Percentiles rank a stretch among this genome's conserved stretches.
These are phyloP conservation scores for Globisporangium heterothallicum DNA, from an alignment of 352 stramenopile species.

Conservation along the genomic window DNA sequence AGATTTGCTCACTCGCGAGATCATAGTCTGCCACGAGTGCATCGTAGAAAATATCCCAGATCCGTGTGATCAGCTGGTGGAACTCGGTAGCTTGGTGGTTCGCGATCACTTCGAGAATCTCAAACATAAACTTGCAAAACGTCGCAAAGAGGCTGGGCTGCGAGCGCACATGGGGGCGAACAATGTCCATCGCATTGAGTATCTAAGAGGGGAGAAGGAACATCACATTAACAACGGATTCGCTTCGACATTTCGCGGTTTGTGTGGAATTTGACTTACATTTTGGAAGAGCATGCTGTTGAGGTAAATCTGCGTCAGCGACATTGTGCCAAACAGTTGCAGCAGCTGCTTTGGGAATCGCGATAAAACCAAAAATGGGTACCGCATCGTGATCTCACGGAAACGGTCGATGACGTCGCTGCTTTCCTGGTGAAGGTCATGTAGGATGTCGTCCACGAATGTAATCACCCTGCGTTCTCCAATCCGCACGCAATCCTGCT, in stretches of 20 bases:
- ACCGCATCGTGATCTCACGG: conserved; percentile 44
- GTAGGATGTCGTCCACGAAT: conserved; percentile 46
- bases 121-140: conserved; percentile 56
- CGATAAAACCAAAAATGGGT: conserved; percentile 50
- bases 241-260: too few relatives aligned
- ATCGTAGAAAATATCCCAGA: conserved; percentile 49
- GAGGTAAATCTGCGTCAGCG: conserved; percentile 65
- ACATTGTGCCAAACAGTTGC: conserved; percentile 51
- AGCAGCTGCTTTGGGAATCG: conserved; percentile 42
- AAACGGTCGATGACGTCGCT: conserved; percentile 54
- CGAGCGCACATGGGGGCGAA: conserved; percentile 30
- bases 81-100: conserved; percentile 66
- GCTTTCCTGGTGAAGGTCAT: conserved; percentile 33
- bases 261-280: conserved; percentile 29
- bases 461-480: conserved; percentile 19
- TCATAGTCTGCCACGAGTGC: conserved; percentile 33
- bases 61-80: conserved; percentile 42
- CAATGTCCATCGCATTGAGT: conserved; percentile 55
- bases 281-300: conserved; percentile 56
- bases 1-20: conserved; percentile 26
- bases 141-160: conserved; percentile 24
- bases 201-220: conserved; percentile 29
- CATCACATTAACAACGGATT: too few relatives aligned
- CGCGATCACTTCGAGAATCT: conserved; percentile 58
- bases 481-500: conserved; percentile 12